A percentile compares a stretch with the other conserved stretches of the same genome.
phyloP scores from a whole-genome alignment of 1,284 basidiomycete species.

The Mixia osmundae region DNA sequence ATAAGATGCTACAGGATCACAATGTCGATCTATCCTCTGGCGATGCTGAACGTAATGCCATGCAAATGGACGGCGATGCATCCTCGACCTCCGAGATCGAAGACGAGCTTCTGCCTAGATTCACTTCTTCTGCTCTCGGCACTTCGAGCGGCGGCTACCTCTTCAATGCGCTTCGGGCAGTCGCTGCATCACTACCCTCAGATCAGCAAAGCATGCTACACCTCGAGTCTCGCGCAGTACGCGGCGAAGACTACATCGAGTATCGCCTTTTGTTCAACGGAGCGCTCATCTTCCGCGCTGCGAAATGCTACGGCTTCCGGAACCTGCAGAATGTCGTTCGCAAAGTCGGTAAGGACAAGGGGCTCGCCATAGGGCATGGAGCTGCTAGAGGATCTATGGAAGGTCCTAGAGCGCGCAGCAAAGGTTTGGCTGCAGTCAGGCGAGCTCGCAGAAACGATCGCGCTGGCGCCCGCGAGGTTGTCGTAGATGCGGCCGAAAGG shows the following conservation, averaged over 20 bases:
- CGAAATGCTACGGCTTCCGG: slow-evolving; percentile 89
- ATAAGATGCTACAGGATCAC: slow-evolving; percentile 58
- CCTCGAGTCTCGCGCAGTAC: slow-evolving; percentile 36
- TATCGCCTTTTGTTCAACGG: slow-evolving; percentile 33
- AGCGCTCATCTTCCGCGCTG: slow-evolving; percentile 61
- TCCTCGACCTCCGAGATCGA: background rate
- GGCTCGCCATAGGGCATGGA: slow-evolving; percentile 40
- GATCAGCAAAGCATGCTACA: slow-evolving; percentile 27
- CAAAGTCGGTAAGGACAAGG: slow-evolving; percentile 65
- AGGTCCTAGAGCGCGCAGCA: slow-evolving; percentile 26
- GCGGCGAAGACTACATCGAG: slow-evolving; percentile 40
- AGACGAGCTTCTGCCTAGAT: background rate
- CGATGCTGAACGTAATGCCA: slow-evolving; percentile 28
- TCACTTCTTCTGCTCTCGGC: slow-evolving; percentile 43
- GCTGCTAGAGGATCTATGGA: slow-evolving; percentile 22
- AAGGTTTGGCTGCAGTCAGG: slow-evolving; percentile 32
- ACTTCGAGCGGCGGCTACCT: slow-evolving; percentile 87
- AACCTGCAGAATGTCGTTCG: slow-evolving; percentile 94
- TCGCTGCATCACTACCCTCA: slow-evolving; percentile 26
- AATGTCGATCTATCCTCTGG: slow-evolving; percentile 46
- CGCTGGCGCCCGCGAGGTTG: slow-evolving; percentile 11
- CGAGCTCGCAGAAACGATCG: slow-evolving; percentile 20
- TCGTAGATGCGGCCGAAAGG: slow-evolving; percentile 24
- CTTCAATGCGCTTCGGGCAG: slow-evolving; percentile 37
- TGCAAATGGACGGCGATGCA: no score